Conservation (phyloP, 2,329 filamentous ascomycete genomes). For the Metarhizium anisopliae region DNA sequence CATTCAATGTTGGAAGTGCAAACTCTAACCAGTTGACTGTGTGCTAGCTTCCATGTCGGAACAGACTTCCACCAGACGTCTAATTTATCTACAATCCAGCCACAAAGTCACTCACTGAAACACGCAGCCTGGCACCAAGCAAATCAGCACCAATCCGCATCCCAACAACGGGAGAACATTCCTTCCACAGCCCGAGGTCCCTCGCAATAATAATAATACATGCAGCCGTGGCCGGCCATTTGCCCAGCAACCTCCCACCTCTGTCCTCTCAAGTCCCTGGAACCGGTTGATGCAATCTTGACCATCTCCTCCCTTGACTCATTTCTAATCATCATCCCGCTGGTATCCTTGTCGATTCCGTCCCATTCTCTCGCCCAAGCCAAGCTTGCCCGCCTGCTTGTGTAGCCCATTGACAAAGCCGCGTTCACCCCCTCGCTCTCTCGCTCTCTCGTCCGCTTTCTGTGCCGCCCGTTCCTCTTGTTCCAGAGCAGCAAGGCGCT, state of each 20-base stretch:
- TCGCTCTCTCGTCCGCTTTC: constrained; percentile 57
- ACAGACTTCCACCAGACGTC: no score
- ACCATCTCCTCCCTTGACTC: not conserved
- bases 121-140: no score
- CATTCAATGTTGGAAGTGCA: no score
- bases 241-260: no score
- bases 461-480: constrained; percentile 54
- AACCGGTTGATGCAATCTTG: not conserved
- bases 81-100: not conserved
- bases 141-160: no score
- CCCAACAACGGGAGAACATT: no score
- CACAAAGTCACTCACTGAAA: not conserved
- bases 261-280: not conserved
- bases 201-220: no score
- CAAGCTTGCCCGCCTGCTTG: constrained; percentile 44
- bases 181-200: no score
- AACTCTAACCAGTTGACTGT: no score
- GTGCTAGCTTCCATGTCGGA: no score
- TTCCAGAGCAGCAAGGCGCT: constrained; percentile 57
- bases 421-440: constrained; percentile 54
- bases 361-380: constrained; percentile 43
- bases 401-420: constrained; percentile 58
- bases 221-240: no score
- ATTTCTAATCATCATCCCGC: constrained; percentile 32
- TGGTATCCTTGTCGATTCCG: constrained; percentile 36